Base-by-base conservation (phyloP, 345 rosid species). In the Bretschneidera sinensis region DNA sequence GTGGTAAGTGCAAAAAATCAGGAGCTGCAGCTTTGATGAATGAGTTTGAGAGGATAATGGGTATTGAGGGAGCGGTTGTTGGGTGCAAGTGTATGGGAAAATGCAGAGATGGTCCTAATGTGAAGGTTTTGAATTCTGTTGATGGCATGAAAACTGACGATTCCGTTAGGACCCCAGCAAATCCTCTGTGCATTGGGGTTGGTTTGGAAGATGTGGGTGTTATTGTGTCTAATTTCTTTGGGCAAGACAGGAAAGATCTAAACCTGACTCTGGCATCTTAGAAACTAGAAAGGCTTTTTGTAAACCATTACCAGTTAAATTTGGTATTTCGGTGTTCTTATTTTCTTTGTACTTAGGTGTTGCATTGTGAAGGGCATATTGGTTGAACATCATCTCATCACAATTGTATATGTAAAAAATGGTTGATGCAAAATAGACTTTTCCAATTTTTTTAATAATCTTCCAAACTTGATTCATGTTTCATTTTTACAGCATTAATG, bases 11-110 rank as follows among this genome's bases (percentile, higher is more conserved):
- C 75, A 78, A 72, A 79, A 88, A 73, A 49, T 65, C 82, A 14
- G 96, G 92, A 65, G 80, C 77, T 13, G 76, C 72, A 17, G 73
- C 78, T 0, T 65, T 88, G 72, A 59, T 88, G 59, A 79, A 74
- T 43, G 90, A 73, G 60, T 83, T 88, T 73, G 77, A 76, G 68
- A 88, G 61, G 0, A 57, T 80, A 45, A 39, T 39, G 45, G 82
- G 85, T 4, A 17, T 48, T 0, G 80, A 83, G 24, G 92, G 76
- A 1, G 80, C 74, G 0, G 81, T 79, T 43, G 84, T 79, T 39
- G 81, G 79, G 59, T 88, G 92, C 79, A 88, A 84, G 66, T 88
- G 96, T 63, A 76, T 85, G 86, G 90, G 89, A 2, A 85, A 88
- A 71, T 86, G 96, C 79, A 72, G 78, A 60, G 82, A 81, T 17